Percentiles rank a stretch among this genome's conserved stretches.
phyloP scores from a whole-genome alignment of 495 filamentous ascomycete species.

The Aspergillus biplanus region DNA sequence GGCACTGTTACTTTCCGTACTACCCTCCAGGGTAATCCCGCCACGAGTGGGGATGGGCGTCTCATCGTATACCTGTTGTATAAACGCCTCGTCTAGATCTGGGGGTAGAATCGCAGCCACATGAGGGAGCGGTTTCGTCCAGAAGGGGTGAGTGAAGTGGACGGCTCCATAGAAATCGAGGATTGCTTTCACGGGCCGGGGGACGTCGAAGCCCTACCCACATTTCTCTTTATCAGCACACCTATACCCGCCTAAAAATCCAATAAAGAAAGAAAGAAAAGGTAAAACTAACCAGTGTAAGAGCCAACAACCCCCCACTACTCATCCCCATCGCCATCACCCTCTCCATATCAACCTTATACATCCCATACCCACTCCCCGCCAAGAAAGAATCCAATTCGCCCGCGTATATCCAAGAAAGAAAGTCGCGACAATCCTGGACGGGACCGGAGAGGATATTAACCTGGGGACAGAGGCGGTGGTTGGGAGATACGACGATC shows the following conservation, averaged over 20 bases:
- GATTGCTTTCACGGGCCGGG: conserved; percentile 33
- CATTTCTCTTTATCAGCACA: neutral
- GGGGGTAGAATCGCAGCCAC: conserved; percentile 48
- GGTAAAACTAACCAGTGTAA: conserved; percentile 30
- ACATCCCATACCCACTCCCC: conserved; percentile 12
- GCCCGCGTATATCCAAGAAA: conserved; percentile 35
- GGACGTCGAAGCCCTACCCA: conserved; percentile 33
- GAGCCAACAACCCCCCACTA: conserved; percentile 35
- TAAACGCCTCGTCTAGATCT: conserved; percentile 20
- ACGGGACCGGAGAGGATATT: conserved; percentile 37
- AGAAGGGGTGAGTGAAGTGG: conserved; percentile 48
- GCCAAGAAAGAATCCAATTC: conserved; percentile 25
- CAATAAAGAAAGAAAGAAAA: neutral
- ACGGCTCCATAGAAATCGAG: conserved; percentile 42
- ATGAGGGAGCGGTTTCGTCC: conserved; percentile 66
- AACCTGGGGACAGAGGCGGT: conserved; percentile 39
- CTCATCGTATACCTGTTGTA: conserved; percentile 34
- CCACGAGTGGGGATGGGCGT: conserved; percentile 33
- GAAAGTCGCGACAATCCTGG: conserved; percentile 24
- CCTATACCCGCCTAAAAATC: neutral
- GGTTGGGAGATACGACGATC: conserved; percentile 44
- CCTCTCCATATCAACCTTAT: conserved; percentile 31
- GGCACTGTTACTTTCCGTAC: conserved; percentile 26
- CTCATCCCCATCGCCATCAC: conserved; percentile 42
- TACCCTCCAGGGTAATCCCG: conserved; percentile 39